Conservation (phyloP, 1,139 yeast genomes). For the Scheffersomyces parashehatae region DNA sequence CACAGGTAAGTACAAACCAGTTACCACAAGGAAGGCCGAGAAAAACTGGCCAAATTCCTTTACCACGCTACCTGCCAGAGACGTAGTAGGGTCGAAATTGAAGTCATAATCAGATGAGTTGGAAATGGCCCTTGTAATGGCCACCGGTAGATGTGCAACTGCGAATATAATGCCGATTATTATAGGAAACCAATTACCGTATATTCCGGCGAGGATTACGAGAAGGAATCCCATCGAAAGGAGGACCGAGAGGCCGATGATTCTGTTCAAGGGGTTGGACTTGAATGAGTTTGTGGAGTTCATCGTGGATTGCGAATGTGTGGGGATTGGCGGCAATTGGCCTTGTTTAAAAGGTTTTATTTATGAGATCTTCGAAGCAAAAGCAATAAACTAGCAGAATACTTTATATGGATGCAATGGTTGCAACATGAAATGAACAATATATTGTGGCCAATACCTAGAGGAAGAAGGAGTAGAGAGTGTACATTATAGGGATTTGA, state of each 20-base stretch:
- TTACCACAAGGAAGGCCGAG: slow-evolving; percentile 64
- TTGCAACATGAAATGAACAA: too few species aligned
- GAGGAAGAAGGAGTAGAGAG: too few species aligned
- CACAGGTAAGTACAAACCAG: slow-evolving; percentile 70
- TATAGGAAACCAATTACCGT: slow-evolving; percentile 78
- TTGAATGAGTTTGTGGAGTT: slow-evolving; percentile 28
- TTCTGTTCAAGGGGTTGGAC: slow-evolving; percentile 65
- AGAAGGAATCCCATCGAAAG: slow-evolving; percentile 77
- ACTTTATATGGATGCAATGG: too few species aligned
- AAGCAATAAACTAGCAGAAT: too few species aligned
- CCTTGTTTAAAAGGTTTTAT: background rate
- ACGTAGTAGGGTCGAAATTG: slow-evolving; percentile 41
- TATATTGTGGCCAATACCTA: too few species aligned
- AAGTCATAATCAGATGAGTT: slow-evolving; percentile 44
- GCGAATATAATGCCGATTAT: slow-evolving; percentile 54
- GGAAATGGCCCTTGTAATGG: slow-evolving; percentile 34
- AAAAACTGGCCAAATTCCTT: slow-evolving; percentile 67
- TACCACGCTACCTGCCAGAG: slow-evolving; percentile 30
- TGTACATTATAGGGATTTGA: too few species aligned
- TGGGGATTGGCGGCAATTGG: background rate
- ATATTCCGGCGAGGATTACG: slow-evolving; percentile 74
- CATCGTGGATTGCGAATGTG: slow-evolving; percentile 16
- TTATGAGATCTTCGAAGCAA: too few species aligned
- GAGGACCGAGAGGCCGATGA: slow-evolving; percentile 71
- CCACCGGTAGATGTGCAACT: slow-evolving; percentile 71